Conservation (phyloP, 2,329 filamentous ascomycete genomes). For the Leptographium radiaticola region DNA sequence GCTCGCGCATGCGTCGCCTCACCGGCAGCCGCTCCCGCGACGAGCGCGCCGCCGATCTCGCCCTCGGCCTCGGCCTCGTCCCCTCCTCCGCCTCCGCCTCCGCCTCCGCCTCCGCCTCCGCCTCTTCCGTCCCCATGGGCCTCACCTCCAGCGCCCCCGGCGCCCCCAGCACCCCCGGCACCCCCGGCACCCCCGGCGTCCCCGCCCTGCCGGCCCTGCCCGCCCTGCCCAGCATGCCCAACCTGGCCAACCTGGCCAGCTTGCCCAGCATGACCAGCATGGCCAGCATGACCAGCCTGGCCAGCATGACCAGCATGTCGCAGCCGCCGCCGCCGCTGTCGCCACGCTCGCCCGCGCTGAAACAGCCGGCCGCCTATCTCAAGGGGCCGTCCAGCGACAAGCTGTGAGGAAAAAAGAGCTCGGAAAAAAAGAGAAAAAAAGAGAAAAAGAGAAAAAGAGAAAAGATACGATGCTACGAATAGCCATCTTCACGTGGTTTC, state of each 20-base stretch:
- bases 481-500: too few species aligned
- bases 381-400: background rate
- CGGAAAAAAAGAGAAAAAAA: too few species aligned
- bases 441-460: too few species aligned
- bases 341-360: background rate
- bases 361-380: background rate
- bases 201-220: background rate
- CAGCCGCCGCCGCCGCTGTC: background rate
- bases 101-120: too few species aligned
- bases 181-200: background rate
- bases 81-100: background rate
- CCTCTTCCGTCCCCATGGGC: background rate
- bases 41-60: slow-evolving; percentile 9
- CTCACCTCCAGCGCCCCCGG: background rate
- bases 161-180: background rate
- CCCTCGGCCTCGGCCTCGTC: background rate
- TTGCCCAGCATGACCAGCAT: background rate
- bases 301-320: background rate
- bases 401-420: background rate
- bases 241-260: background rate
- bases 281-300: background rate
- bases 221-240: background rate
- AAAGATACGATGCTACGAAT: too few species aligned
- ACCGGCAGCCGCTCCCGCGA: slow-evolving; percentile 40
- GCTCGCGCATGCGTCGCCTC: slow-evolving; percentile 46